A percentile compares a stretch with the other conserved stretches of the same genome.
phyloP scores from a whole-genome alignment of 352 stramenopile species.

The Thalassiosira exigua region DNA sequence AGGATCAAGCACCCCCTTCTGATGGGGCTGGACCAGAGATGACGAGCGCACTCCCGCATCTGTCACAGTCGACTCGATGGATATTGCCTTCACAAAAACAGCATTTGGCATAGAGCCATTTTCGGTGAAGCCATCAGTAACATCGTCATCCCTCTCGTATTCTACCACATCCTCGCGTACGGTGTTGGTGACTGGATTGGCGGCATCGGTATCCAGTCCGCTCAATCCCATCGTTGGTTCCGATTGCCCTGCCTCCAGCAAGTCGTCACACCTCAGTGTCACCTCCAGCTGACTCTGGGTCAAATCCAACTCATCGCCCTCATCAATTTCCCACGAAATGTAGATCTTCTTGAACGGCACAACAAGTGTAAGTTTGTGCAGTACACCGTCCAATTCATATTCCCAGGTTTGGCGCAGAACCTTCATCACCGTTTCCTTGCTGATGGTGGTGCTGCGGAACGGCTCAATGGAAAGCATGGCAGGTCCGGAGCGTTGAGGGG shows the following conservation, averaged over 20 bases:
- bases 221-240: neutral
- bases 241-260: neutral
- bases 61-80: neutral
- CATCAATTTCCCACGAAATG: slow-evolving; percentile 31
- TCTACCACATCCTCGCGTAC: slow-evolving; percentile 2
- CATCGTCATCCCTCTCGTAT: neutral
- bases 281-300: slow-evolving; percentile 33
- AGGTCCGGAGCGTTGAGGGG: slow-evolving; percentile 8
- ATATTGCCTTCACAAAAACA: slow-evolving; percentile 11
- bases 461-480: slow-evolving; percentile 34
- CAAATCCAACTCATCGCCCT: slow-evolving; percentile 44
- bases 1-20: slow-evolving; percentile 19
- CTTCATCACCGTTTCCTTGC: slow-evolving; percentile 23
- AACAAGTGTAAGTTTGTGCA: slow-evolving; percentile 32
- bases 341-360: slow-evolving; percentile 34
- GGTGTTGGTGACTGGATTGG: neutral
- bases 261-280: slow-evolving; percentile 10
- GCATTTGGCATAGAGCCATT: slow-evolving; percentile 2
- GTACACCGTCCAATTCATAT: slow-evolving; percentile 23
- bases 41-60: neutral
- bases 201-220: neutral
- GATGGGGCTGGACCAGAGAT: neutral
- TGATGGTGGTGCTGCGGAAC: slow-evolving; percentile 24
- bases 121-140: neutral
- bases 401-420: slow-evolving; percentile 30